Evolutionary conservation across 176 grass and related monocot genomes (phyloP), one percentile per base, ranked within the genome.

Genomic region (Lolium perenne): DNA sequence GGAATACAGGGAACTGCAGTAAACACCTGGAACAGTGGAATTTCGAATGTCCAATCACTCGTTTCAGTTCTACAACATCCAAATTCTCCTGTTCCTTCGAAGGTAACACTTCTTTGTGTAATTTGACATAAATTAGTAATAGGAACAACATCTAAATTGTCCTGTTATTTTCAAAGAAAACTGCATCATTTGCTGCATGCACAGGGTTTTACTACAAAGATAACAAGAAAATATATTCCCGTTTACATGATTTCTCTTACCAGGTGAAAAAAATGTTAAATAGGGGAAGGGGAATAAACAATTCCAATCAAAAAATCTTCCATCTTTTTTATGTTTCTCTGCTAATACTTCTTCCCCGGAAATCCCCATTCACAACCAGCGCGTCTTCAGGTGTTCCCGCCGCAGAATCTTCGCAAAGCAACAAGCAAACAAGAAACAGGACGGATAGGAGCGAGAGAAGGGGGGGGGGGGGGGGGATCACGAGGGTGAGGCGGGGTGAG

Each of bases 361-460:
- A 56, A 72, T 87, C 29, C 26, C 56, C 85, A 56, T 32, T 53
- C 77, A 29, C 1, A 49, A 77, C 14, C 58, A 81, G 71, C 45
- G 15, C 55, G 18, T 6, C 25, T 41, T n/a, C 88, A 15, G 11
- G 38, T 21, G 51, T 38, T 15, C 50, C 38, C 57, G 57, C 4
- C 10, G 53, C 74, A 50, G 46, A 74, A 51, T 26, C 46, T 1
- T 51, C 22, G 13, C 21, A 74, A 51, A 29, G 46, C 13, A 74
- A 51, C 46, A 74, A 9, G 71, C 51, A 74, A 74, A 3, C 71
- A 5, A 26, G 45, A 65, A 81, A 65, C 4, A 0, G 78, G 59
- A 70, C 29, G 49, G 35, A 11, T 29, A 26, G 17, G 14, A 60
- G 54, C 66, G 43, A n/a, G 7, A 40, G 13, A 16, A 26, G 23